Base-by-base conservation (phyloP, 1,139 yeast species). In the Nakaseomyces delphensis region DNA sequence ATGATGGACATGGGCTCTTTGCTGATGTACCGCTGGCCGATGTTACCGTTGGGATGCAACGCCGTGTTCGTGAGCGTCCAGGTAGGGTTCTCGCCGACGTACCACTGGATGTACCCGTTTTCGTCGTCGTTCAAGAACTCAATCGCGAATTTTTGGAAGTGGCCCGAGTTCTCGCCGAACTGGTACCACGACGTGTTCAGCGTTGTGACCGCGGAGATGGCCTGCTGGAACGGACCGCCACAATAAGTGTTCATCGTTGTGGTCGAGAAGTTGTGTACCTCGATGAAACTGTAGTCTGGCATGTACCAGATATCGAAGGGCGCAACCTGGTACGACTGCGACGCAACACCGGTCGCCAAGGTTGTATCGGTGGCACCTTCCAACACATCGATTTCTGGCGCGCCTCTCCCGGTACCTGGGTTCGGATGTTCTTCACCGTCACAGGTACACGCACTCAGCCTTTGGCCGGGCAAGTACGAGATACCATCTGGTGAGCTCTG, bases 201-300 rank as follows among this genome's bases (percentile, higher is more conserved):
- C 4, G 80, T 76, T 0, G 91, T 73, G 18, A 79, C 74, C 0
- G 78, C 93, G 9, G 89, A 79, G 24, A 84, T 69, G 39, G 94
- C 93, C 63, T 84, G 89, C 64, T 85, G 95, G 65, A 73, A 74
- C 1, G 91, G 87, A 37, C 94, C 93, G 48, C 95, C 95, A 32
- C 81, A 69, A 66, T 81, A 84, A 0, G 80, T 67, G 60, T 83
- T 83, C 82, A 84, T 79, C 18, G 74, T 64, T 1, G 93, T 79
- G 25, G 77, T 67, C 1, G 79, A 63, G 28, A 53, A 51, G 62
- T 85, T 83, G 62, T 77, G 65, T 43, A 85, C 66, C 53, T 77
- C 80, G 44, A 84, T 61, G 52, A 72, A 83, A 47, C 78, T 76
- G 57, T 83, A 83, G 60, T 84, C 86, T 2, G 94, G 94, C 57